phyloP scores from a whole-genome alignment of 2,329 filamentous ascomycete species.

The Geoglossum cookeanum region DNA sequence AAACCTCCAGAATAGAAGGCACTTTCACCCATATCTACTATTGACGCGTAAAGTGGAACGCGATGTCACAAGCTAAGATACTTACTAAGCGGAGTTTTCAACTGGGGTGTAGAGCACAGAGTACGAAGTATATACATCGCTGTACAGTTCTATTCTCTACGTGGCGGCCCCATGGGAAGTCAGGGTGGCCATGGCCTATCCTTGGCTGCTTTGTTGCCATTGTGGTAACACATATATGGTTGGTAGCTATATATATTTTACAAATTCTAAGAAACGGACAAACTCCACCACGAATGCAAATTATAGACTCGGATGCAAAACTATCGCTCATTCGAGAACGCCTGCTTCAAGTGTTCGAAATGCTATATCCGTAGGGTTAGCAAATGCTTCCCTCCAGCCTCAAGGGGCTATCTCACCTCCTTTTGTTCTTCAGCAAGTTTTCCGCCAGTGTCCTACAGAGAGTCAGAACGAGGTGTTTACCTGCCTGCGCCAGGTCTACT shows the following conservation, averaged over 20 bases:
- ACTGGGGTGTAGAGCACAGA: background rate
- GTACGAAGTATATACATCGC: background rate
- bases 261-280: background rate
- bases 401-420: conserved; percentile 15
- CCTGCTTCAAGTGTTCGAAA: conserved; percentile 19
- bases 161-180: too few species aligned
- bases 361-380: conserved; percentile 14
- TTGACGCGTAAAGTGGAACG: background rate
- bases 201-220: background rate
- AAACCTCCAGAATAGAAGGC: too few species aligned
- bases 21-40: too few species aligned
- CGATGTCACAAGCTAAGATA: background rate
- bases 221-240: background rate
- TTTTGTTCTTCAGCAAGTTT: conserved; percentile 42
- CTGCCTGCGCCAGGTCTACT: background rate
- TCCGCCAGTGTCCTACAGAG: conserved; percentile 24
- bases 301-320: background rate
- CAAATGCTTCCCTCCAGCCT: background rate
- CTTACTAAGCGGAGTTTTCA: background rate
- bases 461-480: conserved; percentile 6
- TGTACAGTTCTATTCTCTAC: too few species aligned
- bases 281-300: background rate
- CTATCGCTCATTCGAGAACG: conserved; percentile 1
- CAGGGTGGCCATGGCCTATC: background rate
- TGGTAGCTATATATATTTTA: background rate